Evolutionary conservation across 2,329 filamentous ascomycete genomes (phyloP).

Genomic region (Ophiostoma australiae): DNA sequence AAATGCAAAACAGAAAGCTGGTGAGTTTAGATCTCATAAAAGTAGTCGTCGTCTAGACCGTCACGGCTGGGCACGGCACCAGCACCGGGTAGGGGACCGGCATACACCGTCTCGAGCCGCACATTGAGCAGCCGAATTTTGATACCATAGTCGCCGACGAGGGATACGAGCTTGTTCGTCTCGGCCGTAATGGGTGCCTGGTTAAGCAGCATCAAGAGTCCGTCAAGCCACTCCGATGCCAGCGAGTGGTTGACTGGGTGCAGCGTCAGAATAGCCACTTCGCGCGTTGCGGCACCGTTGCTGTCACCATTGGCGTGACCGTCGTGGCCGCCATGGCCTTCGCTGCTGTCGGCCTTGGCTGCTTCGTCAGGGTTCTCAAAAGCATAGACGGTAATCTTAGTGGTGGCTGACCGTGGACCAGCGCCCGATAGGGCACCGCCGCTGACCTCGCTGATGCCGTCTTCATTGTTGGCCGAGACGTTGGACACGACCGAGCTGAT

Average conservation of each 20-base stretch:
- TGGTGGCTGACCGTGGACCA: constrained; percentile 48
- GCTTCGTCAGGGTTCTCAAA: constrained; percentile 46
- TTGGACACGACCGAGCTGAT: constrained; percentile 95
- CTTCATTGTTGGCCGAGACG: constrained; percentile 62
- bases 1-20: constrained; percentile 5
- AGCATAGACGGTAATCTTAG: constrained; percentile 89
- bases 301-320: constrained; percentile 26
- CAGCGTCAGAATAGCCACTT: constrained; percentile 74
- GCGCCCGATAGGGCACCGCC: constrained; percentile 27
- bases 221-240: constrained; percentile 95
- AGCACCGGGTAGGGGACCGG: constrained; percentile 61
- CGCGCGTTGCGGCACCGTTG: constrained; percentile 34
- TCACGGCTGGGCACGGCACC: constrained; percentile 76
- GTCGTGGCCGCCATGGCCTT: constrained; percentile 34
- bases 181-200: constrained; percentile 96
- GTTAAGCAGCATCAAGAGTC: constrained; percentile 87
- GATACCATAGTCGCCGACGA: constrained; percentile 85
- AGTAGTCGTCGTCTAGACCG: constrained; percentile 87
- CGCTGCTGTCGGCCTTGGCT: constrained; percentile 24
- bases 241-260: constrained; percentile 74
- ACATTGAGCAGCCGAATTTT: constrained; percentile 92
- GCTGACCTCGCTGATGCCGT: constrained; percentile 43
- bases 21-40: constrained; percentile 63
- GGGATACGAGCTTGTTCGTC: constrained; percentile 79
- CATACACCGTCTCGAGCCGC: constrained; percentile 70